Conservation (phyloP, 495 filamentous ascomycete genomes). For the Parathielavia appendiculata region DNA sequence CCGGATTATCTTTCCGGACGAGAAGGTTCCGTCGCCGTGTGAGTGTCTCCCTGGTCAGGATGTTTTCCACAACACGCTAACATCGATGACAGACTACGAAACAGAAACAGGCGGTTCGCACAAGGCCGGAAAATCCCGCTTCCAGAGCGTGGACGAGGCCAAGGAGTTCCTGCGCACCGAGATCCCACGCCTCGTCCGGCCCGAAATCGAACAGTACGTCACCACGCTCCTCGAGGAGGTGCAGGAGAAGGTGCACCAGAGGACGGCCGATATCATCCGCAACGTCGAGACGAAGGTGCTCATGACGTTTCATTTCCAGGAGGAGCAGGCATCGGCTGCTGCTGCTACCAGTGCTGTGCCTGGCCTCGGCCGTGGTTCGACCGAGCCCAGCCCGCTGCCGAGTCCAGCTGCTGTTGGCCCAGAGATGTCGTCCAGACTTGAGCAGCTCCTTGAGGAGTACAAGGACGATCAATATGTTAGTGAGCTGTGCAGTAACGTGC, state of each 20-base stretch:
- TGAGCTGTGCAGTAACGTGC: neutral
- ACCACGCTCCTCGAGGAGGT: conserved; percentile 21
- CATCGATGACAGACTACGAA: conserved; percentile 21
- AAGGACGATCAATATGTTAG: neutral
- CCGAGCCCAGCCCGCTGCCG: neutral
- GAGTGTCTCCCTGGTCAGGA: neutral
- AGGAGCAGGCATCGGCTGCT: conserved; percentile 11
- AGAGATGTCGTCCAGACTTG: neutral
- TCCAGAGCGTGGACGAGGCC: conserved; percentile 21
- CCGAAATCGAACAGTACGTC: conserved; percentile 24
- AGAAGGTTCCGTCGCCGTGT: conserved; percentile 29
- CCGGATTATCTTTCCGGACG: conserved; percentile 24
- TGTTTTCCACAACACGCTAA: neutral
- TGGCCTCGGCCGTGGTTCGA: too few species aligned
- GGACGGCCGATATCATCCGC: conserved; percentile 20
- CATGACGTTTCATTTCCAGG: conserved; percentile 21
- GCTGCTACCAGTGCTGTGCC: neutral
- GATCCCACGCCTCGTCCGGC: conserved; percentile 19
- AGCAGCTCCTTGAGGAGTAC: neutral
- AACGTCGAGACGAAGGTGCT: conserved; percentile 19
- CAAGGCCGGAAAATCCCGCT: neutral
- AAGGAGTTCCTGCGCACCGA: conserved; percentile 20
- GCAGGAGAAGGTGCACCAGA: conserved; percentile 18
- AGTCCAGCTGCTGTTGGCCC: neutral
- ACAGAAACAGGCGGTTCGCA: neutral